Evolutionary conservation across 139 green algal genomes (phyloP), one percentile per base, ranked within the genome.

Genomic region (Chlamydomonas sp.): DNA sequence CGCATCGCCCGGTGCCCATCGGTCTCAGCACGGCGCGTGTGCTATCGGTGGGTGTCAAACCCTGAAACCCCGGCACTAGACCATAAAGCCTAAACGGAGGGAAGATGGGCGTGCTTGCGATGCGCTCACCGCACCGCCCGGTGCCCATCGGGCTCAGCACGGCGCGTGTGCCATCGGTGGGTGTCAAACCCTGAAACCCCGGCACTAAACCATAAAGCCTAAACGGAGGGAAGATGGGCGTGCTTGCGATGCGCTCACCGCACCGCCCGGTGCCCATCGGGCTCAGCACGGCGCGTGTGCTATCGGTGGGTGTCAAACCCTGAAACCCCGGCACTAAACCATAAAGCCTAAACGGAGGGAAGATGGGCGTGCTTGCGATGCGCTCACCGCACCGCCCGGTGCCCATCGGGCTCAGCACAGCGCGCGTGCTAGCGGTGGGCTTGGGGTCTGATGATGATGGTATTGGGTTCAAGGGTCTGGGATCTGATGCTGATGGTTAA

Each of bases 241-340:
- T 91, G 50, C 79, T 96, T 31, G 90, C 92, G 22, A 97, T 91
- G 0, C 81, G 92, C 62, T 90, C 76, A 5, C 92, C 92, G 1
- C 92, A 97, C 78, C 79, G 91, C 35, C 88, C 83, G 1, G 69
- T 74, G 3, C 85, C 87, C 62, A 90, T 96, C 33, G 92, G 92
- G 0, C 83, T 97, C 22, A 90, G 79, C 67, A 74, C 90, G 10
- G 90, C 86, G n/a, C n/a, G n/a, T n/a, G n/a, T n/a, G n/a, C n/a
- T n/a, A n/a, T n/a, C n/a, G n/a, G n/a, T n/a, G n/a, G n/a, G n/a
- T n/a, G n/a, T n/a, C n/a, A n/a, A n/a, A n/a, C n/a, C n/a, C n/a
- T n/a, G n/a, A n/a, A n/a, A n/a, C n/a, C n/a, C n/a, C n/a, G n/a
- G n/a, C n/a, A n/a, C n/a, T n/a, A n/a, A n/a, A n/a, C n/a, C n/a